These are phyloP conservation scores for Exidia glandulosa DNA, from an alignment of 768 basidiomycete species.

Conservation along the genomic window DNA sequence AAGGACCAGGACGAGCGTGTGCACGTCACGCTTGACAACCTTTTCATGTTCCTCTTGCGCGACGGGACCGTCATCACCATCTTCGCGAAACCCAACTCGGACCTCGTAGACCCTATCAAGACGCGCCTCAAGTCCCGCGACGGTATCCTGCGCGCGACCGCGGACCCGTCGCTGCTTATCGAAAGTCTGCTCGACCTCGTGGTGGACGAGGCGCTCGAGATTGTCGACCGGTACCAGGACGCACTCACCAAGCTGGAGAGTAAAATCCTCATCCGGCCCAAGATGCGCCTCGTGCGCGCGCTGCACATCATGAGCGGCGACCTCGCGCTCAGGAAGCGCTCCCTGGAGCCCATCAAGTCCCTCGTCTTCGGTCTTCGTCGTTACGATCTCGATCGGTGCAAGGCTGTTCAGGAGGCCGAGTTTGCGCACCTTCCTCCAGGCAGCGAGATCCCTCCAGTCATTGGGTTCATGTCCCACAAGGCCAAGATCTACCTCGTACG, in stretches of 20 bases:
- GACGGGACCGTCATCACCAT: slow-evolving; percentile 31
- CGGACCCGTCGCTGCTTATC: slow-evolving; percentile 58
- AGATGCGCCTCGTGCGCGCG: slow-evolving; percentile 49
- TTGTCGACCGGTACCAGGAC: slow-evolving; percentile 57
- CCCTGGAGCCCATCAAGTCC: slow-evolving; percentile 59
- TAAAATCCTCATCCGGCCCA: slow-evolving; percentile 45
- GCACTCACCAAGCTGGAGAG: slow-evolving; percentile 54
- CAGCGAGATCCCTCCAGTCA: slow-evolving; percentile 14
- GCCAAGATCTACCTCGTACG: slow-evolving; percentile 53
- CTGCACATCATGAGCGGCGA: slow-evolving; percentile 72
- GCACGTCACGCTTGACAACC: slow-evolving; percentile 45
- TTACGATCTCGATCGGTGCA: slow-evolving; percentile 58
- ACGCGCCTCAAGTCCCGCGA: slow-evolving; percentile 47
- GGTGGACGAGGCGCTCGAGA: slow-evolving; percentile 56
- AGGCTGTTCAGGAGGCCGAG: slow-evolving; percentile 34
- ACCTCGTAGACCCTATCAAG: slow-evolving; percentile 45
- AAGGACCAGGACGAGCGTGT: slow-evolving; percentile 28
- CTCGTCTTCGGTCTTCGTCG: slow-evolving; percentile 56
- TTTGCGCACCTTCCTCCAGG: slow-evolving; percentile 6
- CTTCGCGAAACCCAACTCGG: slow-evolving; percentile 32
- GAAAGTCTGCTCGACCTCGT: slow-evolving; percentile 62
- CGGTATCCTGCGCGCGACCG: slow-evolving; percentile 47
- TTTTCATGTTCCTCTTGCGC: slow-evolving; percentile 58
- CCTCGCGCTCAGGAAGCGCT: slow-evolving; percentile 60
- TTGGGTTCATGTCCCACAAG: slow-evolving; percentile 46